phyloP scores from a whole-genome alignment of 805 yeast genomes.

The Candida piceae region DNA sequence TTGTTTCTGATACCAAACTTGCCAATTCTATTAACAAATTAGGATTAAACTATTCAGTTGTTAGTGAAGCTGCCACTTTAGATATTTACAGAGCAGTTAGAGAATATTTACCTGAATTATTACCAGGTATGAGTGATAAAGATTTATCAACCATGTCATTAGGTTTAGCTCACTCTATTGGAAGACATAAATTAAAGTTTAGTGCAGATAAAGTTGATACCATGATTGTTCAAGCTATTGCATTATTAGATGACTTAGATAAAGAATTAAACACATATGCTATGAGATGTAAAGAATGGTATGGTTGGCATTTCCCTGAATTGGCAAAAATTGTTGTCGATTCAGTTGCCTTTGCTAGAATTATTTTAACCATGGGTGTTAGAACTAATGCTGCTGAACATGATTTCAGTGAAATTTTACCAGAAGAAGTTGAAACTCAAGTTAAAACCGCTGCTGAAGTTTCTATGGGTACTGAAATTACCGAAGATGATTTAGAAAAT shows the following conservation, averaged over 20 bases:
- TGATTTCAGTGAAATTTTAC: conserved; percentile 84
- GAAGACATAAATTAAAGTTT: conserved; percentile 96
- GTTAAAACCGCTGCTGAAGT: conserved; percentile 97
- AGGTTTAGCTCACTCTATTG: conserved; percentile 97
- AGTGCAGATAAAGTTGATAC: conserved; percentile 98
- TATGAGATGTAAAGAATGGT: conserved; percentile 99
- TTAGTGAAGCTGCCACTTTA: conserved; percentile 90
- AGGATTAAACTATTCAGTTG: conserved; percentile 81
- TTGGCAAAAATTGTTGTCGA: conserved; percentile 95
- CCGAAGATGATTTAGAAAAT: conserved; percentile 82
- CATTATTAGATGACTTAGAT: conserved; percentile 92
- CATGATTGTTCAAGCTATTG: conserved; percentile 98
- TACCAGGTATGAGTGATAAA: conserved; percentile 86
- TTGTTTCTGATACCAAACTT: conserved; percentile 92
- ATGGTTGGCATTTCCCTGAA: conserved; percentile 99
- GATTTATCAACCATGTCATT: conserved; percentile 91
- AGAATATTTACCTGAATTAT: conserved; percentile 86
- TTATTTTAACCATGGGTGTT: conserved; percentile 88
- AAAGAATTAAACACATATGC: conserved; percentile 97
- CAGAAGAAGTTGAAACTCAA: conserved; percentile 88
- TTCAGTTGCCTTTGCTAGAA: conserved; percentile 94
- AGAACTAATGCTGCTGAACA: conserved; percentile 88
- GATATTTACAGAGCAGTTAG: conserved; percentile 95
- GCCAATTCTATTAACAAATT: conserved; percentile 95
- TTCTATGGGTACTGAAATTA: conserved; percentile 99